Evolutionary conservation across 208 protist genomes (phyloP).

Genomic region (Porcisia hertigi): DNA sequence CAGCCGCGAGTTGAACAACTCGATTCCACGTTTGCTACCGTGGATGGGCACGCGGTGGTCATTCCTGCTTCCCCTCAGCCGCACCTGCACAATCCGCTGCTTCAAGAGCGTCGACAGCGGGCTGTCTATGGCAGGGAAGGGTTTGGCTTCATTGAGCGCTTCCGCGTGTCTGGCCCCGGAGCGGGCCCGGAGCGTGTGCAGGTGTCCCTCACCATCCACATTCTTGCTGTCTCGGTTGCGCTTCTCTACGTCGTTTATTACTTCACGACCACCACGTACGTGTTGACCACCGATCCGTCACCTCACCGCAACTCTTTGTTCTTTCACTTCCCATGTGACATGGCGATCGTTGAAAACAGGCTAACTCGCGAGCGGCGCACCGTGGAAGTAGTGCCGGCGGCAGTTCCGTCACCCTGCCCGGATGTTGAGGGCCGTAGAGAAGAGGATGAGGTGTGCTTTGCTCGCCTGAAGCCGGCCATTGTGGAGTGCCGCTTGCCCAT

Average conservation of each 20-base stretch:
- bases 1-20: background rate
- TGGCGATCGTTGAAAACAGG: conserved; percentile 64
- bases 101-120: background rate
- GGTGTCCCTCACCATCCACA: conserved; percentile 32
- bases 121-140: conserved; percentile 28
- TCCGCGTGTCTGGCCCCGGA: conserved; percentile 32
- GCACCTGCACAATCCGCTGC: background rate
- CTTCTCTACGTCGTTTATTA: conserved; percentile 49
- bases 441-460: background rate
- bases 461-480: conserved; percentile 13
- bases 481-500: conserved; percentile 42
- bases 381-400: conserved; percentile 22
- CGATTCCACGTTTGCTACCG: background rate
- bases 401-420: background rate
- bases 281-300: conserved; percentile 59
- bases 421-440: background rate
- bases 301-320: conserved; percentile 49
- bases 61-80: background rate
- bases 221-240: conserved; percentile 18
- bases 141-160: conserved; percentile 52
- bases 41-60: background rate
- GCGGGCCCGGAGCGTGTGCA: conserved; percentile 31
- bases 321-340: conserved; percentile 69
- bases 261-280: conserved; percentile 67
- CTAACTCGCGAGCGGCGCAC: conserved; percentile 42